These are phyloP conservation scores for Paramyrothecium roridum DNA, from an alignment of 2,329 filamentous ascomycete species.

Conservation along the genomic window DNA sequence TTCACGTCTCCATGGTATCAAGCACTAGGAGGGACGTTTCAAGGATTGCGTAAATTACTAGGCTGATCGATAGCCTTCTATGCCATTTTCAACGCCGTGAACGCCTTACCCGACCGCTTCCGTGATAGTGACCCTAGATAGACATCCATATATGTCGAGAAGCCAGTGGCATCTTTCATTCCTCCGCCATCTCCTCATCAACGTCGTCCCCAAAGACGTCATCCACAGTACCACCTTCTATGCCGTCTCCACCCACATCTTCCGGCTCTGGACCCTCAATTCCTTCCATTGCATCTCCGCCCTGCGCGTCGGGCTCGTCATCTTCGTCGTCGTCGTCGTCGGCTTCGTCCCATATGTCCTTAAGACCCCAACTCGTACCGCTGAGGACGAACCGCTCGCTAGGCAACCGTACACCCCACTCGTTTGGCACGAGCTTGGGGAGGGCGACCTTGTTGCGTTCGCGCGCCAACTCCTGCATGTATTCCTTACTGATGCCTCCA, in stretches of 20 bases:
- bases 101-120: background rate
- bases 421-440: conserved; percentile 59
- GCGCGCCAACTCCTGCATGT: conserved; percentile 69
- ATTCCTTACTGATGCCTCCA: conserved; percentile 66
- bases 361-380: conserved; percentile 62
- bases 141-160: too few species aligned
- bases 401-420: conserved; percentile 66
- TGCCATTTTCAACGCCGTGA: background rate
- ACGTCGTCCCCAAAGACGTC: conserved; percentile 54
- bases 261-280: conserved; percentile 38
- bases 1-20: too few species aligned
- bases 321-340: conserved; percentile 40
- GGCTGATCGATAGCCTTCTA: background rate
- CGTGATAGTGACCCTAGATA: background rate
- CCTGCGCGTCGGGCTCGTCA: conserved; percentile 35
- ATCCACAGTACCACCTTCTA: conserved; percentile 48
- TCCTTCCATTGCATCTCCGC: conserved; percentile 47
- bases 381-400: conserved; percentile 67
- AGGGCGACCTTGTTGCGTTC: conserved; percentile 67
- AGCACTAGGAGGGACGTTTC: too few species aligned
- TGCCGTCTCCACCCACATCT: conserved; percentile 42
- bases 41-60: background rate
- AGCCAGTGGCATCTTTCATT: conserved; percentile 4
- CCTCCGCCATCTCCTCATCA: conserved; percentile 55
- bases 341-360: conserved; percentile 54